Evolutionary conservation across 257 asterid genomes (phyloP).

Genomic region (Ajuga chamaepitys): DNA sequence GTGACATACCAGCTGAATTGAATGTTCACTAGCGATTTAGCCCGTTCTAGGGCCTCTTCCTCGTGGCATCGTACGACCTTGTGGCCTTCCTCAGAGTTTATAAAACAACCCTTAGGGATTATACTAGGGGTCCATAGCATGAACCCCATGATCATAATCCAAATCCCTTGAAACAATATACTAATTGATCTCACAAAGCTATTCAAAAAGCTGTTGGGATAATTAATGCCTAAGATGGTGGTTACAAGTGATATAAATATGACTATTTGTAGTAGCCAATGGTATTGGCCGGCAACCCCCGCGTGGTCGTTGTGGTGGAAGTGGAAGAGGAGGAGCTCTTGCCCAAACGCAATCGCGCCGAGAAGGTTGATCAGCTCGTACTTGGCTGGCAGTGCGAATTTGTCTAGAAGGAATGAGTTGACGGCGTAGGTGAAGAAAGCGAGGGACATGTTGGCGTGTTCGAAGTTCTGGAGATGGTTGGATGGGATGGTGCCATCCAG

Average conservation of each 20-base stretch:
- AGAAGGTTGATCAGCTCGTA: constrained; percentile 44
- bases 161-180: constrained; percentile 70
- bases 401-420: constrained; percentile 54
- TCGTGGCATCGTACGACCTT: constrained; percentile 61
- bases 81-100: constrained; percentile 66
- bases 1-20: constrained; percentile 66
- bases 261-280: constrained; percentile 39
- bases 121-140: constrained; percentile 80
- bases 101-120: constrained; percentile 59
- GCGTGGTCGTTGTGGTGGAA: constrained; percentile 85
- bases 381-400: constrained; percentile 38
- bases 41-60: constrained; percentile 56
- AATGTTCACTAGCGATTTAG: constrained; percentile 75
- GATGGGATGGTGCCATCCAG: constrained; percentile 78
- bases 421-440: constrained; percentile 56
- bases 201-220: constrained; percentile 60
- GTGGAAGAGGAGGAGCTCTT: constrained; percentile 72
- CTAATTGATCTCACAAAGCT: constrained; percentile 65
- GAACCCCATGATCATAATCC: constrained; percentile 81
- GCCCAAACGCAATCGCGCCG: constrained; percentile 57
- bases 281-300: constrained; percentile 96
- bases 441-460: constrained; percentile 70
- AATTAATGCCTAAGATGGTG: constrained; percentile 41
- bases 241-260: constrained; percentile 50
- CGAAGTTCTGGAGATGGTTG: constrained; percentile 77